Conservation (phyloP, 1,284 basidiomycete species). For the Ustilago xerochloae region DNA sequence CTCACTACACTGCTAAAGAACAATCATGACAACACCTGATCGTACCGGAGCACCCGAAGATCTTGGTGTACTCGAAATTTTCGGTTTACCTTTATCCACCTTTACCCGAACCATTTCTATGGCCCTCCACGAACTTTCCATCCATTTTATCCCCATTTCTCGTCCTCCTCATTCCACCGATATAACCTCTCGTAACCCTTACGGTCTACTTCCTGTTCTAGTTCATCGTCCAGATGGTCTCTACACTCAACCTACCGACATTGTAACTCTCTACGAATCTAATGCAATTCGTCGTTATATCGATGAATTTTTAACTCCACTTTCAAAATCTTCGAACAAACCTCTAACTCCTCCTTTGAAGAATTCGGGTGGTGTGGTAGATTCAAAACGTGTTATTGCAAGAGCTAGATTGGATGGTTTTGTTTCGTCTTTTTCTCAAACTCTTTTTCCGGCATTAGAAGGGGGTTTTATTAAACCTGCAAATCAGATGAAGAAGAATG, state of each 20-base stretch:
- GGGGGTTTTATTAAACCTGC: slow-evolving; percentile 38
- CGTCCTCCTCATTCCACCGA: slow-evolving; percentile 31
- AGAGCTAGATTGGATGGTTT: slow-evolving; percentile 21
- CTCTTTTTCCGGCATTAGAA: slow-evolving; percentile 37
- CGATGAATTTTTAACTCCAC: slow-evolving; percentile 32
- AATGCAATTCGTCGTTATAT: slow-evolving; percentile 44
- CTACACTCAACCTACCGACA: slow-evolving; percentile 19
- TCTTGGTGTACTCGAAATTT: slow-evolving; percentile 41
- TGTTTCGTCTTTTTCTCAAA: slow-evolving; percentile 26
- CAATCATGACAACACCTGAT: slow-evolving; percentile 40
- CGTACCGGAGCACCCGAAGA: slow-evolving; percentile 29
- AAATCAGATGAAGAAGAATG: slow-evolving; percentile 29
- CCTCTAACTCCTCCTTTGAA: slow-evolving; percentile 26
- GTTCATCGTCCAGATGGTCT: slow-evolving; percentile 42
- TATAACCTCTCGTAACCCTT: slow-evolving; percentile 28
- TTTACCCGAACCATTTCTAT: slow-evolving; percentile 40
- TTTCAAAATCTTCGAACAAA: background rate
- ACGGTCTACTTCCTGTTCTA: slow-evolving; percentile 36
- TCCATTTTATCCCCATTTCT: slow-evolving; percentile 25
- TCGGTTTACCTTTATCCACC: slow-evolving; percentile 18
- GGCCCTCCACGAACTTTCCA: slow-evolving; percentile 32
- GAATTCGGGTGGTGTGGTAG: background rate
- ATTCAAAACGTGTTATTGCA: background rate
- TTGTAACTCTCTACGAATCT: slow-evolving; percentile 31
- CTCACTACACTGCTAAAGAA: background rate